Percentiles rank a stretch among this genome's conserved stretches.
phyloP scores from a whole-genome alignment of 352 stramenopile genomes.

The Phytophthora pistaciae region DNA sequence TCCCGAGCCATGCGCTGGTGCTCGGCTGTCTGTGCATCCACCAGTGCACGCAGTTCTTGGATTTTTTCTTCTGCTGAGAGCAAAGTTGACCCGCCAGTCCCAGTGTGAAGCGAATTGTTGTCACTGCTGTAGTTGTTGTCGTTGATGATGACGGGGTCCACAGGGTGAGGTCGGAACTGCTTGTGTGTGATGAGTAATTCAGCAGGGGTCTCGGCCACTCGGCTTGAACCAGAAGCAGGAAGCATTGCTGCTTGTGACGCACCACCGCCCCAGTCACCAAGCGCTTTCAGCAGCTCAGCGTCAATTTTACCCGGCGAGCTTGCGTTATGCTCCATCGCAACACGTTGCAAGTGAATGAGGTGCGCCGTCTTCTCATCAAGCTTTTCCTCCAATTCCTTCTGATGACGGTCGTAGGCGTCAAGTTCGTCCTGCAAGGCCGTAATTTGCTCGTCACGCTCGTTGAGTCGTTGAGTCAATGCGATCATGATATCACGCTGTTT shows the following conservation, averaged over 20 bases:
- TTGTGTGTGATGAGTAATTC: constrained; percentile 74
- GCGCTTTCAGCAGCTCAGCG: constrained; percentile 68
- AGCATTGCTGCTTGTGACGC: constrained; percentile 12
- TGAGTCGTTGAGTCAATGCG: constrained; percentile 94
- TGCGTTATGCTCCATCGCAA: constrained; percentile 91
- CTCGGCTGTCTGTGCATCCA: constrained; percentile 69
- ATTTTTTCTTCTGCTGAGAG: constrained; percentile 90
- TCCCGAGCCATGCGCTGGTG: constrained; percentile 73
- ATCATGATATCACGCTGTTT: constrained; percentile 98
- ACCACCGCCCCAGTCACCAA: constrained; percentile 65
- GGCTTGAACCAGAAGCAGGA: constrained; percentile 1
- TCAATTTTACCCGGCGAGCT: constrained; percentile 67
- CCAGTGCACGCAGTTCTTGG: constrained; percentile 70
- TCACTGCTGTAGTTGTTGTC: constrained; percentile 42
- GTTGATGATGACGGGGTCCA: constrained; percentile 49
- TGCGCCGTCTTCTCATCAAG: constrained; percentile 95
- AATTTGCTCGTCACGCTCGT: constrained; percentile 97
- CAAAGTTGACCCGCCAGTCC: constrained; percentile 28
- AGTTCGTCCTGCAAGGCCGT: constrained; percentile 95
- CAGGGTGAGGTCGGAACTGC: constrained; percentile 69
- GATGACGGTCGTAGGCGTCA: constrained; percentile 93
- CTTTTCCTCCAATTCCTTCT: constrained; percentile 94
- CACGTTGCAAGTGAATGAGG: constrained; percentile 94
- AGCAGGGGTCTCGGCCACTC: constrained; percentile 14
- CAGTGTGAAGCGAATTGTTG: constrained; percentile 24